Evolutionary conservation across 2,329 filamentous ascomycete genomes (phyloP), one percentile per base, ranked within the genome.

Genomic region (Zasmidium angulare): DNA sequence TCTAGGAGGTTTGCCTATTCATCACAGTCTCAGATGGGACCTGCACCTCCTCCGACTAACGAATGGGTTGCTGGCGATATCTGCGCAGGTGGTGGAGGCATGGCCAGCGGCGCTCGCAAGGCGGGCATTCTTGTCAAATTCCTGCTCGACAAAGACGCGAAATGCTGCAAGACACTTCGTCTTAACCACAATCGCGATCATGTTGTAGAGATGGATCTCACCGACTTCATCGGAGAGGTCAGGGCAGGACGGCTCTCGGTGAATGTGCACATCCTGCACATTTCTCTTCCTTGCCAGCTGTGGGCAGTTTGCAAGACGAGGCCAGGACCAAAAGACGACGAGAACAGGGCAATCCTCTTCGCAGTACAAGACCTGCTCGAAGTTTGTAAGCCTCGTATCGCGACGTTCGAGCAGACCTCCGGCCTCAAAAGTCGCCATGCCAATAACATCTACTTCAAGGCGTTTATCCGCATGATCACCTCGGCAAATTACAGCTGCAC

Each of bases 361-460:
- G 75, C 75, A 0, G 71, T 81, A 0, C 75, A 11, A 1, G 29
- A 29, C 1, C 36, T 92, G 0, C 75, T 93, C 0, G 74, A 81
- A 3, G 81, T 82, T 36, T 72, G 82, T 0, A 82, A 80, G 0
- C 90, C 91, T 0, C 81, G 91, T 0, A 69, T 95, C 0, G 82
- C 90, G 1, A 96, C 90, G 0, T 76, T 96, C 0, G 91, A 96
- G 67, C 89, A 96, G 69, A 93, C 91, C 0, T 86, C n/a, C n/a
- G n/a, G n/a, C n/a, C n/a, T n/a, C n/a, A n/a, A n/a, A n/a, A n/a
- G n/a, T n/a, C n/a, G n/a, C n/a, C n/a, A n/a, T n/a, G n/a, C n/a
- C n/a, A n/a, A n/a, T n/a, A n/a, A n/a, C n/a, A n/a, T n/a, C n/a
- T n/a, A n/a, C n/a, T n/a, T n/a, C n/a, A n/a, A n/a, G n/a, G n/a